These are phyloP conservation scores for Amphicarpaea edgeworthii DNA, from an alignment of 306 rosid species.

Conservation along the genomic window DNA sequence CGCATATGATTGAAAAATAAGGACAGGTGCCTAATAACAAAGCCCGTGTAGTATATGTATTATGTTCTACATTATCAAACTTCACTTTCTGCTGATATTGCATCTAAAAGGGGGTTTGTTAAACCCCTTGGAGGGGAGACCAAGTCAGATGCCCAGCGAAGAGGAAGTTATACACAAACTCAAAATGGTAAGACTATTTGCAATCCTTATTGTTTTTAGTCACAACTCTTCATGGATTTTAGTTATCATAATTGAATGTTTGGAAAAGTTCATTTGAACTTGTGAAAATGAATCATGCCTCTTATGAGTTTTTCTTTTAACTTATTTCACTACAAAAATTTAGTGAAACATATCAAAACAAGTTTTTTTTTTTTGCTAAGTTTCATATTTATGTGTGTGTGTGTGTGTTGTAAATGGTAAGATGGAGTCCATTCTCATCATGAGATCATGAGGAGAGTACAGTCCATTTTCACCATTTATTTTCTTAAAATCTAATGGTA, in stretches of 20 bases:
- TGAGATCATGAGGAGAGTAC: no score
- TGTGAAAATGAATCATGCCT: neutral
- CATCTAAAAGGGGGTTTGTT: neutral
- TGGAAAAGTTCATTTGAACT: neutral
- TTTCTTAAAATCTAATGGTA: no score
- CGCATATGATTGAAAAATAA: constrained; percentile 11
- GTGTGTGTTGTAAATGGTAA: no score
- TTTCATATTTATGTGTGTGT: no score
- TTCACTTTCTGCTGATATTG: constrained; percentile 19
- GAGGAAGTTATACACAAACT: constrained; percentile 32
- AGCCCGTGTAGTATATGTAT: neutral
- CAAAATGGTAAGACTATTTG: constrained; percentile 24
- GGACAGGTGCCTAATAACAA: neutral
- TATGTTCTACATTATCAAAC: constrained; percentile 14
- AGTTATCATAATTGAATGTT: neutral
- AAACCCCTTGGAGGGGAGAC: constrained; percentile 13
- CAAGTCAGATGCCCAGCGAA: neutral
- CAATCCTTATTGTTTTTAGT: constrained; percentile 6
- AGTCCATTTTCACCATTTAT: no score
- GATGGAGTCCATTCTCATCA: no score
- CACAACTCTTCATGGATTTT: constrained; percentile 8
- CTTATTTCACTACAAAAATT: neutral
- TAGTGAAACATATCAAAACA: neutral
- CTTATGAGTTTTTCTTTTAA: neutral
- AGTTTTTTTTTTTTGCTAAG: neutral